Evolutionary conservation across 2,329 filamentous ascomycete genomes (phyloP), one percentile per base, ranked within the genome.

Genomic region (Neofusicoccum umdonicola): DNA sequence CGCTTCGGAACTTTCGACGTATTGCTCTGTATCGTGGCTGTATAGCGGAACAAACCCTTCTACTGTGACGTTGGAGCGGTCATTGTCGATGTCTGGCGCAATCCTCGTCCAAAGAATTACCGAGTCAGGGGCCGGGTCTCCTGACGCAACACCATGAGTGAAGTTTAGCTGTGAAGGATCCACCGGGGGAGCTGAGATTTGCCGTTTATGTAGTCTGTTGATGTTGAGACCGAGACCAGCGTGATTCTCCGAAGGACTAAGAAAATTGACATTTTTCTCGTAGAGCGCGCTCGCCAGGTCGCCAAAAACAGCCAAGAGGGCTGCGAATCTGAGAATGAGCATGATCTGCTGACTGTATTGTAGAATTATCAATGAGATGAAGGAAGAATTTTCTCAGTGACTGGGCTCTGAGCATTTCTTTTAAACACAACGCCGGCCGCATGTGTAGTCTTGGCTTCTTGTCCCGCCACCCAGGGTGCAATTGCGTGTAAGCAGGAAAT

Each of bases 161-260:
- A 90, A 90, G 69, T 82, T 85, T 63, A 89, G 78, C 70, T 81
- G 74, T 7, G 80, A 75, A 0, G 82, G 74, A 12, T 81, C 73
- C 22, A 62, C 77, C 22, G 77, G 71, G 9, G 79, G 75, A 4
- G 78, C 72, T n/a, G 78, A 79, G 22, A 79, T 79, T 64, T 82
- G 82, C 42, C 85, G 81, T 72, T 82, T 83, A 56, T 82, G 80
- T 65, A 89, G 83, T 67, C 83, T 85, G 60, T 80, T 80, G 13
- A 88, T 80, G 17, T 86, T 81, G 47, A 90, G 83, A 4, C 87
- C 87, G n/a, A 90, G 79, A 44, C 79, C 77, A 3, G 82, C 80
- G 68, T 90, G 87, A 42, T 86, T 81, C 45, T 83, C 79, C 1
- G 87, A 90, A 11, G 88, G 87, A 70, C 84, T 87, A 47, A 81